Base-by-base conservation (phyloP, 2,329 filamentous ascomycete genomes). In the Phyllosticta citribraziliensis region DNA sequence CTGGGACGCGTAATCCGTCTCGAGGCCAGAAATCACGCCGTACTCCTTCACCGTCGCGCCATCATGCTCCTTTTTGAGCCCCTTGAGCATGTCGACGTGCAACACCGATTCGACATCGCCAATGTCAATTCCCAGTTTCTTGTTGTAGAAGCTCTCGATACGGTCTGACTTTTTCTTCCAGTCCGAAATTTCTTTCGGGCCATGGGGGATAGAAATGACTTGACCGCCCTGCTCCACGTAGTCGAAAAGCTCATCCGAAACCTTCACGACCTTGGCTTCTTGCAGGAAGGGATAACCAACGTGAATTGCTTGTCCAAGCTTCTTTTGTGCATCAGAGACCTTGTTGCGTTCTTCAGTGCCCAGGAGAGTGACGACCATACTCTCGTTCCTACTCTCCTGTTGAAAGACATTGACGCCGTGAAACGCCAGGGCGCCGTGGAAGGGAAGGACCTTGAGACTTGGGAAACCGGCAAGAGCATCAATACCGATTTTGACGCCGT, bases 201-300 rank as follows among this genome's bases (percentile, higher is more conserved):
- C 82, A 71, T 97, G 91, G 20, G 91, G 86, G 47, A 80, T 83
- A 55, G 86, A 80, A 20, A 88, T 74, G 35, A 92, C 79, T 55
- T 88, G 84, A 64, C 85, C 81, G 35, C 86, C 80, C 1, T 87
- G n/a, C 40, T 94, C 78, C 19, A 86, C 80, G 70, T 97, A 99
- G 68, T 89, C 88, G 71, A 97, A 97, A 27, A 97, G 80, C 72
- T 97, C 93, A 71, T 99, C 94, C 0, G 91, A 93, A 1, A 97
- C 89, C 60, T 86, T 87, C 57, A 90, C 82, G 30, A 99, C 86
- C 76, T 93, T 93, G 58, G 90, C 94, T 76, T 99, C 95, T 68
- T 96, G 89, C 65, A 99, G 77, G 77, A 97, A 99, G 1, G 94
- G 94, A 70, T 96, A 99, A 47, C 93, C 92, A 63, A 97, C 89